Base-by-base conservation (phyloP, 2,329 filamentous ascomycete species). In the Alternaria panax region DNA sequence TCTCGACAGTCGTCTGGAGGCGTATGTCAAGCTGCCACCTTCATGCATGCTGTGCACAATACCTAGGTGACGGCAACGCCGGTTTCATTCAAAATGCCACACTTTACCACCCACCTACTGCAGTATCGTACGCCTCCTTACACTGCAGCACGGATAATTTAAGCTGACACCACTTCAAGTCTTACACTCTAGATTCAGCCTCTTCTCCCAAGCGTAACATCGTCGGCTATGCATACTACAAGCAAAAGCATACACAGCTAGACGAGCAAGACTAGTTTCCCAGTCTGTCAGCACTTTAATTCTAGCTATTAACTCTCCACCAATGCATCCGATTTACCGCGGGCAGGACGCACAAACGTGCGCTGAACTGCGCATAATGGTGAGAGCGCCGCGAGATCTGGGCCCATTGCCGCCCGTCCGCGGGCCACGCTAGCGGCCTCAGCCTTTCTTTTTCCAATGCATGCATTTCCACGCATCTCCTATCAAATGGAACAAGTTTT, bases 161-260 rank as follows among this genome's bases (percentile, higher is more conserved):
- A 45, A 54, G 40, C 51, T 54, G 40, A 54, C 28, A 48, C 30
- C 20, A 48, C 45, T 24, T n/a, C 30, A 36, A 34, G 30, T 48
- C 45, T 48, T 11, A 36, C 30, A 36, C 45, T 25, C 45, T 34
- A 47, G 45, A 43, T 32, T 53, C 51, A 53, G 51, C 51, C 51
- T 53, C 38, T 32, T 42, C 3, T 20, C 25, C 51, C 11, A 27
- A 18, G 27, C 24, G 51, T n/a, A 32, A 54, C 51, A 14, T 45
- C 40, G 20, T 48, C 45, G 45, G 45, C 45, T 48, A 16, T n/a
- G 45, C 28, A 36, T 48, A 36, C 28, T 7, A 25, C 16, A 48
- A 25, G 32, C 20, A 48, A 48, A 48, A 48, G 45, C 20, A 48
- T 20, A 36, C 5, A n/a, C 30, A n/a, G 30, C 28, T 34, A 30